Base-by-base conservation (phyloP, 805 yeast species). In the Kockiozyma suomiensis region DNA sequence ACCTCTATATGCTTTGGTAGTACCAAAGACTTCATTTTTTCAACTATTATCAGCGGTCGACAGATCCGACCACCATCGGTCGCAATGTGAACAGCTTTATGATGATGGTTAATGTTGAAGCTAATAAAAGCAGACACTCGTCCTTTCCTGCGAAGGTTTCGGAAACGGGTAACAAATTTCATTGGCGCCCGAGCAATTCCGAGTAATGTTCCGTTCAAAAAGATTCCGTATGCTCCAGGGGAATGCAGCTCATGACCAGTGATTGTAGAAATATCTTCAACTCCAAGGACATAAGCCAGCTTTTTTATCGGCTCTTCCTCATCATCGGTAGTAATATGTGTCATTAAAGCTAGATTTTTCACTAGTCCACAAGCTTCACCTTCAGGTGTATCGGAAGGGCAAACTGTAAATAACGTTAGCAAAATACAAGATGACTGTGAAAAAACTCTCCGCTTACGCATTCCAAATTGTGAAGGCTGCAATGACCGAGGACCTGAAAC, bases 321-420 rank as follows among this genome's bases (percentile, higher is more conserved):
- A 69, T 90, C 97, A 75, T 94, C 99, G 0, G 99, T 93, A 3
- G 99, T 94, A 70, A 94, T 94, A 75, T 94, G 99, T 10, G 99
- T 94, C 99, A 94, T 94, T 49, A 94, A 80, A 1, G 99, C 99
- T 73, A 94, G 79, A 72, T 94, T 94, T 76, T 94, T 94, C 38
- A 94, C 99, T 74, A 94, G 82, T 71, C 99, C 99, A 84, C 99
- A 94, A 0, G 99, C 99, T 76, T 94, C 99, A 81, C 99, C 99
- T 82, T 94, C 99, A 0, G 99, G 99, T 0, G 99, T 94, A 82
- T 94, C 99, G 0, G 98, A 89, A 5, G 98, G 90, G 80, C 99
- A 94, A 61, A 94, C 61, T 60, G n/a, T 19, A 25, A 28, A 38
- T 17, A 42, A 28, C 50, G 49, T 26, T 21, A 10, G 13, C 25